phyloP scores from a whole-genome alignment of 108 stramenopile genomes.

The Stephanodiscus minutulus region DNA sequence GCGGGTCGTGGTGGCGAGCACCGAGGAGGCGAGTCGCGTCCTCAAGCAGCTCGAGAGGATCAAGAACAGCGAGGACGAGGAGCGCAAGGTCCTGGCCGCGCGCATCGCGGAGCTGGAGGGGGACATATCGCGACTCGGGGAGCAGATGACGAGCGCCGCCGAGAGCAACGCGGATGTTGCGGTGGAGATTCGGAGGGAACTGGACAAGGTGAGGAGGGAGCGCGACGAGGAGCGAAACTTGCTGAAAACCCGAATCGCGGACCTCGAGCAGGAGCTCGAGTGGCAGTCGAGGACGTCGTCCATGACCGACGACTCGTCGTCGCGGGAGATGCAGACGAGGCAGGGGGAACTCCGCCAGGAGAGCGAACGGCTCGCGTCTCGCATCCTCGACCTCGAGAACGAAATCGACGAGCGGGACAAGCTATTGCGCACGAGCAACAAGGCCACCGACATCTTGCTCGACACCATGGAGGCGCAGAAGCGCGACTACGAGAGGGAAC shows the following conservation, averaged over 20 bases:
- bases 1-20: constrained; percentile 29
- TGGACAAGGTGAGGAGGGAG: constrained; percentile 33
- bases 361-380: constrained; percentile 15
- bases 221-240: constrained; percentile 33
- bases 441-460: constrained; percentile 46
- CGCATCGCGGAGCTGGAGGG: constrained; percentile 44
- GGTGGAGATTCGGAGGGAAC: constrained; percentile 14
- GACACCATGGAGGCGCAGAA: constrained; percentile 47
- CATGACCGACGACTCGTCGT: constrained; percentile 4
- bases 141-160: constrained; percentile 11
- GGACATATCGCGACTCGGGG: constrained; percentile 29
- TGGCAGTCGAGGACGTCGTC: constrained; percentile 16
- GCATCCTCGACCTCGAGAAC: constrained; percentile 31
- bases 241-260: constrained; percentile 40
- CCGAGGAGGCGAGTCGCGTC: constrained; percentile 43
- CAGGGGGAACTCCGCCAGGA: constrained; percentile 31
- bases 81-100: constrained; percentile 22
- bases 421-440: constrained; percentile 39
- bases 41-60: constrained; percentile 41
- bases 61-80: constrained; percentile 33
- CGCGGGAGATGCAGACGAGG: constrained; percentile 7
- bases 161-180: constrained; percentile 14
- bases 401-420: constrained; percentile 39
- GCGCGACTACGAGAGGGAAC: constrained; percentile 38
- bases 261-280: constrained; percentile 33